Evolutionary conservation across 2,329 filamentous ascomycete species (phyloP).

Genomic region (Stachybotrys elegans): DNA sequence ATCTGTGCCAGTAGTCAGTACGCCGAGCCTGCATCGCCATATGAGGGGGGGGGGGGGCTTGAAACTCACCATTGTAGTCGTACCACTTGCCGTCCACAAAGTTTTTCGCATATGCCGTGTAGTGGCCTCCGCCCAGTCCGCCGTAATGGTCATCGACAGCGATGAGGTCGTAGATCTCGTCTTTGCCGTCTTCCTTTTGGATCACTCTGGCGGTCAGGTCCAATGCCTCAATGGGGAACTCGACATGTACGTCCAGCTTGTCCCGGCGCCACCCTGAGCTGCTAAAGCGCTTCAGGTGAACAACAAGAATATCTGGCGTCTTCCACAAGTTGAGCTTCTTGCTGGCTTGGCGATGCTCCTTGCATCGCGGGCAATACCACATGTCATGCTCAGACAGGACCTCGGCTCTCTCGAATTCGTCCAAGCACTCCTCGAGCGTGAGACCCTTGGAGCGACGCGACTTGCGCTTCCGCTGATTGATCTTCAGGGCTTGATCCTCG

Average conservation of each 20-base stretch:
- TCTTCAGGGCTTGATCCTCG: conserved; percentile 60
- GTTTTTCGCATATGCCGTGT: conserved; percentile 91
- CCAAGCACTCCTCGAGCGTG: conserved; percentile 81
- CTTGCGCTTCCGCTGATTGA: conserved; percentile 59
- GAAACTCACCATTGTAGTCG: conserved; percentile 80
- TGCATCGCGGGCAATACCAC: conserved; percentile 96
- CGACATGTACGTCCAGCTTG: conserved; percentile 85
- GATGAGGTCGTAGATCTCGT: conserved; percentile 86
- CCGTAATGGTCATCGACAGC: conserved; percentile 96
- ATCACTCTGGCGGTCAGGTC: conserved; percentile 78
- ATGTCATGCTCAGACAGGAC: conserved; percentile 91
- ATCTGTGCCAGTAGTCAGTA: conserved; percentile 47
- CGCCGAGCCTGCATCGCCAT: no score
- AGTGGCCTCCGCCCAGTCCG: conserved; percentile 89
- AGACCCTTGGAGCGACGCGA: conserved; percentile 57
- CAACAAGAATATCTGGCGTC: conserved; percentile 87
- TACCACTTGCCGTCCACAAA: conserved; percentile 90
- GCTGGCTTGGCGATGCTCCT: conserved; percentile 83
- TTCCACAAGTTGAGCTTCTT: conserved; percentile 99
- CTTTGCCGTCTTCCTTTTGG: conserved; percentile 73
- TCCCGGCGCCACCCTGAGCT: conserved; percentile 76
- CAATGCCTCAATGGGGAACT: conserved; percentile 84
- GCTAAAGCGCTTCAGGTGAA: conserved; percentile 94
- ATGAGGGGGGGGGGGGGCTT: neutral
- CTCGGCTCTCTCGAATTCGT: conserved; percentile 92